Conservation (phyloP, 768 basidiomycete genomes). For the Tylopilus vinaceipallidus region DNA sequence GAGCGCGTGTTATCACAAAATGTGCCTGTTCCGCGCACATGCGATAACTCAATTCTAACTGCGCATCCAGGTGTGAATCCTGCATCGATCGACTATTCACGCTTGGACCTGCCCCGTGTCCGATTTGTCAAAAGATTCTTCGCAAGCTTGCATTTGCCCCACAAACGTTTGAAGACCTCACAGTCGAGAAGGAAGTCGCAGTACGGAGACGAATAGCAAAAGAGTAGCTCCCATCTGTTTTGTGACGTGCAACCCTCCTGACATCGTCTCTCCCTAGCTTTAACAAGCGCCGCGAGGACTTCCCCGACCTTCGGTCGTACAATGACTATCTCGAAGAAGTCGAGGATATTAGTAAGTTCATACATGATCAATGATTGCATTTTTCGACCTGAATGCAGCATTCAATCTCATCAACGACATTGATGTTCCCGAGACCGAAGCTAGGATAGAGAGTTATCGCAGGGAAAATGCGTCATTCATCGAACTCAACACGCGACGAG, state of each 20-base stretch:
- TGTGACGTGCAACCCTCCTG: neutral
- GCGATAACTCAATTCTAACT: slow-evolving; percentile 7
- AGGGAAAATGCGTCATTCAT: slow-evolving; percentile 81
- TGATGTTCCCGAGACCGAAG: slow-evolving; percentile 78
- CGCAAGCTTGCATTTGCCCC: slow-evolving; percentile 94
- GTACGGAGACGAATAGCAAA: slow-evolving; percentile 84
- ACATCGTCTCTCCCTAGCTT: slow-evolving; percentile 54
- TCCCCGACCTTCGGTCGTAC: slow-evolving; percentile 71
- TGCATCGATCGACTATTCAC: slow-evolving; percentile 97
- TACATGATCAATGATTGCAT: neutral
- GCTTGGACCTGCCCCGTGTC: slow-evolving; percentile 94
- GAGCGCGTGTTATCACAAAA: slow-evolving; percentile 97
- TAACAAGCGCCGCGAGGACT: slow-evolving; percentile 92
- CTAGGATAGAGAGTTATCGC: slow-evolving; percentile 74
- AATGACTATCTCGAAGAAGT: slow-evolving; percentile 97
- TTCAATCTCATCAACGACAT: slow-evolving; percentile 95
- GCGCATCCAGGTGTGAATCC: slow-evolving; percentile 85
- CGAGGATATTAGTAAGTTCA: slow-evolving; percentile 76
- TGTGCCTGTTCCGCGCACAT: slow-evolving; percentile 47
- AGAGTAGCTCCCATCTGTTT: slow-evolving; percentile 54
- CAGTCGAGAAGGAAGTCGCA: slow-evolving; percentile 92
- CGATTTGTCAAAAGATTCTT: slow-evolving; percentile 83
- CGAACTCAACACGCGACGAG: slow-evolving; percentile 79
- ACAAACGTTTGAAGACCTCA: slow-evolving; percentile 91
- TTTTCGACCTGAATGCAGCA: slow-evolving; percentile 42